Evolutionary conservation across 306 rosid genomes (phyloP).

Genomic region (Cicer chorassanicum): DNA sequence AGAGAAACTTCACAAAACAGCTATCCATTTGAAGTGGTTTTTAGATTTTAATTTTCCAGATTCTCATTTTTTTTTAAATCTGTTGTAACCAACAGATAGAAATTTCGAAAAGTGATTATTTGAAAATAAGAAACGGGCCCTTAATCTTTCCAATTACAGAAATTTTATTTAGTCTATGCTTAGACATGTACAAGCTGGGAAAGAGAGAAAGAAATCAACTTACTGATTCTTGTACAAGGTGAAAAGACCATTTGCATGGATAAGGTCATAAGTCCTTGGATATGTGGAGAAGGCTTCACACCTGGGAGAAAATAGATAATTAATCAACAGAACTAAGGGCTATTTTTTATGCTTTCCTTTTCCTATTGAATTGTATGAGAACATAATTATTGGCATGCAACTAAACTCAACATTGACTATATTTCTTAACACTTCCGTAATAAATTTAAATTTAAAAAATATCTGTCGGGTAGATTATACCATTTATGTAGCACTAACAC

Average conservation of each 20-base stretch:
- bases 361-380: neutral
- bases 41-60: too few species aligned
- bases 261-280: conserved; percentile 91
- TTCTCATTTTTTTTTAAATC: too few species aligned
- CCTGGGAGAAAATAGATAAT: conserved; percentile 53
- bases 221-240: conserved; percentile 74
- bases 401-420: conserved; percentile 5
- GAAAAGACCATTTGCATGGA: conserved; percentile 81
- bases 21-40: too few species aligned
- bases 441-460: conserved; percentile 23
- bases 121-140: too few species aligned
- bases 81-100: too few species aligned
- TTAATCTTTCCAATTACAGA: conserved; percentile 15
- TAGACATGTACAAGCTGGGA: neutral
- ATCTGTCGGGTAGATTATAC: too few species aligned
- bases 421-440: neutral
- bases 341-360: neutral
- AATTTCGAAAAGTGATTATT: too few species aligned
- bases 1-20: too few species aligned
- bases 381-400: neutral
- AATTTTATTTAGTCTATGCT: conserved; percentile 12
- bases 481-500: too few species aligned
- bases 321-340: conserved; percentile 15
- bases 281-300: conserved; percentile 89
- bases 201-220: conserved; percentile 25